Conservation (phyloP, 257 asterid species). For the Echites panduratus region DNA sequence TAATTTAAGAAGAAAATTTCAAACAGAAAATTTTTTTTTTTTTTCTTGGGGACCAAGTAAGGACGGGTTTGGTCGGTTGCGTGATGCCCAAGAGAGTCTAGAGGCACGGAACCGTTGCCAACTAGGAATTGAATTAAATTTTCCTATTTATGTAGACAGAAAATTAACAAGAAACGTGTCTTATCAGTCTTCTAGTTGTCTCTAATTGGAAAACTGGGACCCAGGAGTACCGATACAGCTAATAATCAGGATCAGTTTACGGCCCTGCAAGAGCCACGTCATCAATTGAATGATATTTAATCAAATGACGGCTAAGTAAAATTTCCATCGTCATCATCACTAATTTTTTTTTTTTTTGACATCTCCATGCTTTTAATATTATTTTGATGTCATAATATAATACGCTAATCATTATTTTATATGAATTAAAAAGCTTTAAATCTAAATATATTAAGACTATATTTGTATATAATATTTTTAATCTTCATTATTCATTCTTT, state of each 20-base stretch:
- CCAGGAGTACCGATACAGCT: background rate
- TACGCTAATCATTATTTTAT: no score
- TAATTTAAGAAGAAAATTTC: background rate
- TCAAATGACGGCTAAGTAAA: no score
- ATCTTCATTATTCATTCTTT: no score
- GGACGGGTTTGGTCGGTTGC: background rate
- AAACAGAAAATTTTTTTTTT: background rate
- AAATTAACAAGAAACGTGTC: background rate
- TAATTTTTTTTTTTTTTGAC: no score
- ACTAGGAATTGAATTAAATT: background rate
- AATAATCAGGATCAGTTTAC: background rate
- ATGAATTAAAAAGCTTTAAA: no score
- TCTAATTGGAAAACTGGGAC: background rate
- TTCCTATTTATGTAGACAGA: background rate
- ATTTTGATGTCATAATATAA: no score
- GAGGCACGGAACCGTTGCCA: background rate
- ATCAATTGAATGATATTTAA: no score
- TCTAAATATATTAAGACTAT: no score
- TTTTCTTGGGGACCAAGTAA: slow-evolving; percentile 10
- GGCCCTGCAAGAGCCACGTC: background rate
- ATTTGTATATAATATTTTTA: no score
- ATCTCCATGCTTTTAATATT: no score
- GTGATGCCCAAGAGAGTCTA: background rate
- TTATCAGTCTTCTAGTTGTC: background rate
- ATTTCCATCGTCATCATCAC: no score